Base-by-base conservation (phyloP, 1,139 yeast species). In the Ashbya aceris region DNA sequence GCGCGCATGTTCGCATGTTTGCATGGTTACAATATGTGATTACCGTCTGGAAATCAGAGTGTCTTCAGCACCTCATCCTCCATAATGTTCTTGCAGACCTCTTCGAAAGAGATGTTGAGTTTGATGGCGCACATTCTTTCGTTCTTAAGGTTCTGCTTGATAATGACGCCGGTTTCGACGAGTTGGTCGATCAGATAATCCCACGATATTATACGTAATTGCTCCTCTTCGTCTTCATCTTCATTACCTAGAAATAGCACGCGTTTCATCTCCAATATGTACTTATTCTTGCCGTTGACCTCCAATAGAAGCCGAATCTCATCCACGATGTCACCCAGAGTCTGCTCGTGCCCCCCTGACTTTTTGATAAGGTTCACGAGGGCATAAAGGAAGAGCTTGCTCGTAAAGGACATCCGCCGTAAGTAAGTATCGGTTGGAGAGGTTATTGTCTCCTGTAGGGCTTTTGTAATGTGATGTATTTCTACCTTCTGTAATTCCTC, bases 361-460 rank as follows among this genome's bases (percentile, higher is more conserved):
- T 93, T 73, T 41, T 83, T 74, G 46, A 75, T 73, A 41, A 87
- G 66, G 27, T 80, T 67, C 28, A 89, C 56, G 3, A 86, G 61
- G 0, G 89, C 85, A 42, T 77, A 76, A 17, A 91, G 61, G 10
- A 89, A 68, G 40, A 91, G 66, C 60, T 87, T 89, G 5, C 83
- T 70, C 1, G 82, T 73, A 52, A 83, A 74, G 2, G 96, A 73
- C 33, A 87, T 65, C 1, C 77, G 66, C 28, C 68, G 61, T 13
- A 91, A 62, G 52, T 75, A 85, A 43, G 69, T 71, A 0, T 77
- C 64, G 31, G 79, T 65, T 0, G 96, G 94, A 0, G 95, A 79
- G 46, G 75, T 76, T 8, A 87, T 77, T 1, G 94, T 76, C 60
- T 86, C 96, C 48, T 76, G 74, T 31, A 86, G 79, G 0, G 97